Evolutionary conservation across 2,329 filamentous ascomycete genomes (phyloP).

Genomic region (Volutella citrinella): DNA sequence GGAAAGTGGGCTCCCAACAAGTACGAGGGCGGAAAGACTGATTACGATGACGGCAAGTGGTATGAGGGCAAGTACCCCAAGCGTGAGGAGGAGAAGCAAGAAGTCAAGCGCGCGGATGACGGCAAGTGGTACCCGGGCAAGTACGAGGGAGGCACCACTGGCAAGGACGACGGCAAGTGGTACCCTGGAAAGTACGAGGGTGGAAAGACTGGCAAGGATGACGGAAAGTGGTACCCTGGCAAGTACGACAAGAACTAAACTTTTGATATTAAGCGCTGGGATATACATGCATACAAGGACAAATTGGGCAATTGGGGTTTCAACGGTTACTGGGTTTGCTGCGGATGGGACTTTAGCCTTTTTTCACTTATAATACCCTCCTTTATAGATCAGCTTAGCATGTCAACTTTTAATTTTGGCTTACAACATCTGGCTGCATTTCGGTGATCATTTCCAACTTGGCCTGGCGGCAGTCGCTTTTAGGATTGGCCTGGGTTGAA

Average conservation of each 20-base stretch:
- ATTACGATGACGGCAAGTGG: conserved; percentile 10
- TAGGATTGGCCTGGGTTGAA: too few species aligned
- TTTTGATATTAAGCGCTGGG: too few species aligned
- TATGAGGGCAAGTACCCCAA: conserved; percentile 6
- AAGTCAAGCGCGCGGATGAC: conserved; percentile 1
- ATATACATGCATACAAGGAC: too few species aligned
- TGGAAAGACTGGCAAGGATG: conserved; percentile 2
- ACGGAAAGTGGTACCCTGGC: conserved; percentile 6
- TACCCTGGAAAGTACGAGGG: conserved; percentile 5
- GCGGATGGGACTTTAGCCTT: too few species aligned
- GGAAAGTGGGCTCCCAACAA: conserved; percentile 10
- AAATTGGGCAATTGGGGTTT: too few species aligned
- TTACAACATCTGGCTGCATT: too few species aligned
- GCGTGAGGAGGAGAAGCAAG: neutral
- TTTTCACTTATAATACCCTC: too few species aligned
- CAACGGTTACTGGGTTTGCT: too few species aligned
- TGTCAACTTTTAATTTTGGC: too few species aligned
- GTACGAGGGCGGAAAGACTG: conserved; percentile 12
- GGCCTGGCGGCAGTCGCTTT: too few species aligned
- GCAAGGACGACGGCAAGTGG: neutral
- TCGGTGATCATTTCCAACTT: too few species aligned
- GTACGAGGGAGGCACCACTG: neutral
- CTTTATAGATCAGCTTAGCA: too few species aligned
- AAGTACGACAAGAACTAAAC: conserved; percentile 1
- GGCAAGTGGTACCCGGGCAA: conserved; percentile 6